Conservation (phyloP, 768 basidiomycete species). For the Boletus fagicola region DNA sequence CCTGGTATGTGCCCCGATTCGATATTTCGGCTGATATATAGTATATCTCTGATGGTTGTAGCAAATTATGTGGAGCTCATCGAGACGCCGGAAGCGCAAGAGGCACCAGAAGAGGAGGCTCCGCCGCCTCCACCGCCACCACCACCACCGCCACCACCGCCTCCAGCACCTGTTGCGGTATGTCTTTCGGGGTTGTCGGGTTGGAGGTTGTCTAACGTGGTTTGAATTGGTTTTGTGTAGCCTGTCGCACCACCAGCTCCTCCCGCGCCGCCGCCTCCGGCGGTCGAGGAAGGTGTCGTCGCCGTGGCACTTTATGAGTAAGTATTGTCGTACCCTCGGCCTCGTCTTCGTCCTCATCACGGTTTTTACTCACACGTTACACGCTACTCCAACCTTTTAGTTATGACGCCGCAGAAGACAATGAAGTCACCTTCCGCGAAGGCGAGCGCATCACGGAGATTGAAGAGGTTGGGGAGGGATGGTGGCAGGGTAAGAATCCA, state of each 20-base stretch:
- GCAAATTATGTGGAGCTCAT: conserved; percentile 88
- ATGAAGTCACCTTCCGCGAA: conserved; percentile 83
- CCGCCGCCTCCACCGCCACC: conserved; percentile 61
- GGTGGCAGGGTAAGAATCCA: conserved; percentile 74
- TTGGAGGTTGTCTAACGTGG: neutral
- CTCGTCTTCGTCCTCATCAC: neutral
- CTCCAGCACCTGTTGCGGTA: conserved; percentile 39
- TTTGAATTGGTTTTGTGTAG: conserved; percentile 6
- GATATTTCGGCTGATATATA: neutral
- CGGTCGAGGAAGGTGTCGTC: conserved; percentile 56
- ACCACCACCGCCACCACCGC: conserved; percentile 40
- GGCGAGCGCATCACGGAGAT: conserved; percentile 79
- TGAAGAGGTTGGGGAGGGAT: conserved; percentile 81
- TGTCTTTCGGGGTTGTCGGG: conserved; percentile 5
- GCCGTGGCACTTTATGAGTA: conserved; percentile 74
- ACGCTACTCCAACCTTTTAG: conserved; percentile 35
- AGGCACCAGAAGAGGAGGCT: conserved; percentile 40
- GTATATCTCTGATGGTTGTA: conserved; percentile 22
- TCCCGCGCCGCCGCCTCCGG: conserved; percentile 43
- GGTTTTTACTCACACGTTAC: neutral
- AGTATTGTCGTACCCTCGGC: conserved; percentile 23
- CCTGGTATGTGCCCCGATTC: conserved; percentile 53
- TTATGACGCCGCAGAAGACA: conserved; percentile 89
- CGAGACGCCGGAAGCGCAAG: conserved; percentile 43
- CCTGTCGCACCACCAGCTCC: conserved; percentile 36